A percentile compares a stretch with the other conserved stretches of the same genome.
Evolutionary conservation across 148 eudicot genomes (phyloP).

Genomic region (Cornus florida): DNA sequence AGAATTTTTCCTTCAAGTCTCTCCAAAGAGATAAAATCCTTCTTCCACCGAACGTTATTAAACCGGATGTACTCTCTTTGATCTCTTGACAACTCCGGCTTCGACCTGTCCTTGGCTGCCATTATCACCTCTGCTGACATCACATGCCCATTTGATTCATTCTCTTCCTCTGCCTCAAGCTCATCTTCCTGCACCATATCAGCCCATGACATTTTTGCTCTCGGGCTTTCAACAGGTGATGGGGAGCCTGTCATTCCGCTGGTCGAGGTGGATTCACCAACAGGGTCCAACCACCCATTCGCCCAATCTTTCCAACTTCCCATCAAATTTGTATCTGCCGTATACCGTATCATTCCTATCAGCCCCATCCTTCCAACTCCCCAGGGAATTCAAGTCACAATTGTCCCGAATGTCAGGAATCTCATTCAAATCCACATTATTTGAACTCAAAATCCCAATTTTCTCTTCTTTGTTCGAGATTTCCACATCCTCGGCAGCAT

Average conservation of each 20-base stretch:
- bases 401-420: slow-evolving; percentile 21
- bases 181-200: slow-evolving; percentile 95
- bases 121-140: slow-evolving; percentile 28
- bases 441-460: slow-evolving; percentile 15
- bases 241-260: slow-evolving; percentile 23
- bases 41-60: slow-evolving; percentile 61
- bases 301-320: slow-evolving; percentile 59
- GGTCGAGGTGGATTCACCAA: slow-evolving; percentile 21
- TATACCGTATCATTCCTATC: slow-evolving; percentile 32
- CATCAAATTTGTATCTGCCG: slow-evolving; percentile 38
- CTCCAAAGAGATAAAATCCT: slow-evolving; percentile 74
- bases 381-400: slow-evolving; percentile 50
- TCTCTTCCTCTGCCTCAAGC: slow-evolving; percentile 61
- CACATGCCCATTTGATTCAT: slow-evolving; percentile 32
- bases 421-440: slow-evolving; percentile 17
- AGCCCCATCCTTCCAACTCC: slow-evolving; percentile 53
- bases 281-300: slow-evolving; percentile 31
- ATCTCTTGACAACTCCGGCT: slow-evolving; percentile 59
- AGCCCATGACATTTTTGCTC: slow-evolving; percentile 74
- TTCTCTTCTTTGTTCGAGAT: slow-evolving; percentile 18
- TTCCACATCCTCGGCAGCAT: slow-evolving; percentile 18
- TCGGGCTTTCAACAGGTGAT: slow-evolving; percentile 24
- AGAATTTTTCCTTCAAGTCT: slow-evolving; percentile 62
- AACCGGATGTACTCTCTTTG: slow-evolving; percentile 78
- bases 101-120: slow-evolving; percentile 32